Evolutionary conservation across 768 basidiomycete species (phyloP).

Genomic region (Kwoniella heveanensis): DNA sequence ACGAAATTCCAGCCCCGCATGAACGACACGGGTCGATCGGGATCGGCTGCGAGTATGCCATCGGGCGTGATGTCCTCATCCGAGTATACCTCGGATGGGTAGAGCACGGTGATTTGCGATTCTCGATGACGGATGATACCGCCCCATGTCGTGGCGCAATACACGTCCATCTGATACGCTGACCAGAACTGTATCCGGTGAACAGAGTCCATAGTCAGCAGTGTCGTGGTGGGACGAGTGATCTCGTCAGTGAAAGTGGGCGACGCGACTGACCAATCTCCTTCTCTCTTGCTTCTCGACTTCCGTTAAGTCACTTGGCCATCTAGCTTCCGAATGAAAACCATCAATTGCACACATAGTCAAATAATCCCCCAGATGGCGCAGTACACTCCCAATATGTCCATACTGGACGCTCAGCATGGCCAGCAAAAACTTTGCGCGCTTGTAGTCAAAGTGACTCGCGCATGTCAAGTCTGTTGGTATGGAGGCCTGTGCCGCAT

Average conservation of each 20-base stretch:
- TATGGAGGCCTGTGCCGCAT: constrained; percentile 28
- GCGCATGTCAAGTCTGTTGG: constrained; percentile 29
- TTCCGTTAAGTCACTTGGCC: constrained; percentile 35
- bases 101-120: constrained; percentile 40
- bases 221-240: too few species aligned
- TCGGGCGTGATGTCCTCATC: constrained; percentile 39
- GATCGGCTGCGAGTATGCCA: constrained; percentile 7
- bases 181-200: constrained; percentile 52
- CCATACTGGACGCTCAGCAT: constrained; percentile 45
- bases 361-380: constrained; percentile 40
- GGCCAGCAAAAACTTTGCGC: constrained; percentile 38
- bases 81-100: constrained; percentile 44
- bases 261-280: constrained; percentile 41
- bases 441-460: constrained; percentile 40
- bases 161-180: constrained; percentile 42
- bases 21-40: constrained; percentile 24
- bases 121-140: constrained; percentile 41
- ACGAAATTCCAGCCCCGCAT: constrained; percentile 49
- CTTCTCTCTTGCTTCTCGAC: constrained; percentile 43
- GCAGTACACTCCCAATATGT: constrained; percentile 22
- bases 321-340: constrained; percentile 42
- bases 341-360: constrained; percentile 38
- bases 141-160: constrained; percentile 42
- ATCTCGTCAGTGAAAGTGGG: too few species aligned
- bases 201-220: too few species aligned